Conservation (phyloP, 495 filamentous ascomycete species). For the Parmelia sp. region DNA sequence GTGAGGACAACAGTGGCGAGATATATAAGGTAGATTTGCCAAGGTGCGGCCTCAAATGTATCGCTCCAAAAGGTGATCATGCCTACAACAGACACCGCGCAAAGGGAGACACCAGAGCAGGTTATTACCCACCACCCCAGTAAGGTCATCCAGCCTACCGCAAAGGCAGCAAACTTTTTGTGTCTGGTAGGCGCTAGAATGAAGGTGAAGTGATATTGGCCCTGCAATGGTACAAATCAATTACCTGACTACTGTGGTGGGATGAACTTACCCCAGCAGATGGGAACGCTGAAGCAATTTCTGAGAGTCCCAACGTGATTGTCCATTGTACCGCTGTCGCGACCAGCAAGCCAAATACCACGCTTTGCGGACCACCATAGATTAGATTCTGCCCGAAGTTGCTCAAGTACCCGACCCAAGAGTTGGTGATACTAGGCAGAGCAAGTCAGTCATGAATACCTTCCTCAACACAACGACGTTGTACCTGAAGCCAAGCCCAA, state of each 20-base stretch:
- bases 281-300: constrained; percentile 30
- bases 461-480: not conserved
- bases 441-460: constrained; percentile 5
- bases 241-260: not conserved
- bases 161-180: constrained; percentile 27
- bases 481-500: constrained; percentile 29
- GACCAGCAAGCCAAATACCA: constrained; percentile 25
- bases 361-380: constrained; percentile 28
- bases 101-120: constrained; percentile 28
- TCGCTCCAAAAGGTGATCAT: constrained; percentile 28
- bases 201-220: constrained; percentile 34
- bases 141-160: constrained; percentile 35
- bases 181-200: constrained; percentile 27
- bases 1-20: constrained; percentile 17
- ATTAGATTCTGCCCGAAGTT: constrained; percentile 25
- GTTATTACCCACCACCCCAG: constrained; percentile 37
- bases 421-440: constrained; percentile 27
- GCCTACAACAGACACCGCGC: constrained; percentile 23
- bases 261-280: constrained; percentile 28
- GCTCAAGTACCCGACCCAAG: constrained; percentile 28
- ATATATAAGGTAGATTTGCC: constrained; percentile 33
- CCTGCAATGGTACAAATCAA: constrained; percentile 13
- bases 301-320: constrained; percentile 29
- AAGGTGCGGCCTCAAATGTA: constrained; percentile 24
- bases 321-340: constrained; percentile 26